These are phyloP conservation scores for Conticribra guillardii DNA, from an alignment of 108 stramenopile species.

Conservation along the genomic window DNA sequence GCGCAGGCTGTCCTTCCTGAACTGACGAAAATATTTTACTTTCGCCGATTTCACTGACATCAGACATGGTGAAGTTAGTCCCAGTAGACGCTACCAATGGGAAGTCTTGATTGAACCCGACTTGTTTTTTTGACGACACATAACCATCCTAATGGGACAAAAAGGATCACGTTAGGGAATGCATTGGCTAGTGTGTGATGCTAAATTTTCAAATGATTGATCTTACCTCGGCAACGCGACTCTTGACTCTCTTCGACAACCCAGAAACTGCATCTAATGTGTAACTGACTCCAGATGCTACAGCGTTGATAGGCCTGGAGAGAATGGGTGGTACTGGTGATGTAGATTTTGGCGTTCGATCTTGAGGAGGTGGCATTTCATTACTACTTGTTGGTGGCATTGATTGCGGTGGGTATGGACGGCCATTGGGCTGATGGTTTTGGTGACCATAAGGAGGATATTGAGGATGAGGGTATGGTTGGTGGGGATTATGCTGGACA, in stretches of 20 bases:
- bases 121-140: not conserved
- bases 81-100: conserved; percentile 29
- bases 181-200: too few relatives aligned
- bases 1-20: not conserved
- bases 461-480: conserved; percentile 30
- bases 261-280: not conserved
- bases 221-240: too few relatives aligned
- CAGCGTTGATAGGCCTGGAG: not conserved
- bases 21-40: conserved; percentile 2
- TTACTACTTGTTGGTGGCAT: too few relatives aligned
- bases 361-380: too few relatives aligned
- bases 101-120: conserved; percentile 19
- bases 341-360: not conserved
- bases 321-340: not conserved
- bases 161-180: too few relatives aligned
- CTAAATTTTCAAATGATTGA: too few relatives aligned
- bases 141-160: not conserved
- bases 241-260: not conserved
- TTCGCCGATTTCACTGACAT: conserved; percentile 30
- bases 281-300: not conserved
- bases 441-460: conserved; percentile 5
- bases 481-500: conserved; percentile 11
- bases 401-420: conserved; percentile 4
- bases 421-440: not conserved
- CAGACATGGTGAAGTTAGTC: conserved; percentile 46